Evolutionary conservation across 768 basidiomycete species (phyloP).

Genomic region (Rhodosporidiobolus odoratus): DNA sequence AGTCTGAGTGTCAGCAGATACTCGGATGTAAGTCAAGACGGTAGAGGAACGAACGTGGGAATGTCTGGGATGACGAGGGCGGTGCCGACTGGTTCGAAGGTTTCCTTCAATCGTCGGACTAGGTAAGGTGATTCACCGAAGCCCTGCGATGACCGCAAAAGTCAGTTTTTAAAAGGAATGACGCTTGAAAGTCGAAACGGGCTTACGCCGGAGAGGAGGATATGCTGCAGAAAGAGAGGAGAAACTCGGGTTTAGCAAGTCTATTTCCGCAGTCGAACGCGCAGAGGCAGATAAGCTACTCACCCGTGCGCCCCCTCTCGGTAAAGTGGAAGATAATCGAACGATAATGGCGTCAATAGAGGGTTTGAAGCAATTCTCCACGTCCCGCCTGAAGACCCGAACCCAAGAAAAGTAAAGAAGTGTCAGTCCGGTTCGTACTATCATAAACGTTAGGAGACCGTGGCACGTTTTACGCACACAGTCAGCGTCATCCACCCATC

Average conservation of each 20-base stretch:
- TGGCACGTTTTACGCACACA: too few relatives aligned
- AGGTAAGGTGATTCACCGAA: constrained; percentile 33
- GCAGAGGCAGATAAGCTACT: background rate
- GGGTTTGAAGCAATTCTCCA: constrained; percentile 11
- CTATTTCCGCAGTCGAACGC: too few relatives aligned
- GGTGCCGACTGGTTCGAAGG: background rate
- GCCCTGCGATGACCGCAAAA: too few relatives aligned
- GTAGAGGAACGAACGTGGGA: constrained; percentile 9
- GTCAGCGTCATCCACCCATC: constrained; percentile 14
- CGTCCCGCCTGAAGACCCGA: constrained; percentile 18
- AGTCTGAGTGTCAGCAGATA: background rate
- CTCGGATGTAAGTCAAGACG: background rate
- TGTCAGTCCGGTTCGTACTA: background rate
- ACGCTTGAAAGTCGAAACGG: too few relatives aligned
- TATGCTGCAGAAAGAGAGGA: constrained; percentile 1
- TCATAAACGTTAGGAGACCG: too few relatives aligned
- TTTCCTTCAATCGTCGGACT: background rate
- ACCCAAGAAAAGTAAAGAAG: accelerated
- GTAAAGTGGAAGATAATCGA: constrained; percentile 7
- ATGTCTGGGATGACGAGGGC: constrained; percentile 12
- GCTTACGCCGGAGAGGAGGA: constrained; percentile 25
- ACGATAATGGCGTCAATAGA: constrained; percentile 16
- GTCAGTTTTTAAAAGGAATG: too few relatives aligned
- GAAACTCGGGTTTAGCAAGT: too few relatives aligned
- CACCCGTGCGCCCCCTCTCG: constrained; percentile 6